Percentiles rank a stretch among this genome's conserved stretches.
phyloP scores from a whole-genome alignment of 441 rosid species.

The Pelargonium cotyledonis region DNA sequence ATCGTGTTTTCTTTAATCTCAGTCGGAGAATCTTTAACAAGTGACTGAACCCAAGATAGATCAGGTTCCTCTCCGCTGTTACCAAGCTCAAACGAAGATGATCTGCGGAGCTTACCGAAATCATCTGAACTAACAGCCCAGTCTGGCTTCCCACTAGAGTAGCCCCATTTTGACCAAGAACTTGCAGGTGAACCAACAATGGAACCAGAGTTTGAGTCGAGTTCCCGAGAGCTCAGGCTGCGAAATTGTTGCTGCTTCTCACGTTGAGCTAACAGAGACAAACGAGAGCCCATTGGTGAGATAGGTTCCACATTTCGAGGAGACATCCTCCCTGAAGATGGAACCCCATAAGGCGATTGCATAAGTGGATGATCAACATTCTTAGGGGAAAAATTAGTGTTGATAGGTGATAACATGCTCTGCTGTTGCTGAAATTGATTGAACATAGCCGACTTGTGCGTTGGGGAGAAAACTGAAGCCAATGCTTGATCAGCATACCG shows the following conservation, averaged over 20 bases:
- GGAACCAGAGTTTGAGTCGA: slow-evolving; percentile 44
- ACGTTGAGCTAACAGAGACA: slow-evolving; percentile 56
- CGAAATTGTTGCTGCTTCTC: slow-evolving; percentile 40
- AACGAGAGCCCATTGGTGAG: slow-evolving; percentile 57
- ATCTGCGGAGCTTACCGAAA: slow-evolving; percentile 39
- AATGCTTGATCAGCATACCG: slow-evolving; percentile 47
- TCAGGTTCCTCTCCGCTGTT: slow-evolving; percentile 57
- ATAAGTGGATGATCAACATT: slow-evolving; percentile 46
- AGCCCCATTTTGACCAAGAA: slow-evolving; percentile 68
- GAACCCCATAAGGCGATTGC: slow-evolving; percentile 21
- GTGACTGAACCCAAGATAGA: slow-evolving; percentile 67
- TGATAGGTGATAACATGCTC: slow-evolving; percentile 61
- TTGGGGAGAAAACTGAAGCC: slow-evolving; percentile 53
- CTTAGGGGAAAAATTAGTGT: slow-evolving; percentile 51
- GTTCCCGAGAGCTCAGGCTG: slow-evolving; percentile 62
- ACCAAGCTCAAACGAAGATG: slow-evolving; percentile 48
- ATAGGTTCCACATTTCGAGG: slow-evolving; percentile 63
- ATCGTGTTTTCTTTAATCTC: slow-evolving; percentile 46
- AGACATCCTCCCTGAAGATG: slow-evolving; percentile 59
- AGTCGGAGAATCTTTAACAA: slow-evolving; percentile 57
- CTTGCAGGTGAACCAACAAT: slow-evolving; percentile 50
- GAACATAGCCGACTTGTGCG: slow-evolving; percentile 50
- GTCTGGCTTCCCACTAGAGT: slow-evolving; percentile 56
- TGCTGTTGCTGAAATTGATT: slow-evolving; percentile 72
- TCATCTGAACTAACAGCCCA: slow-evolving; percentile 56